Evolutionary conservation across 2,329 filamentous ascomycete species (phyloP).

Genomic region (Biscogniauxia sp.): DNA sequence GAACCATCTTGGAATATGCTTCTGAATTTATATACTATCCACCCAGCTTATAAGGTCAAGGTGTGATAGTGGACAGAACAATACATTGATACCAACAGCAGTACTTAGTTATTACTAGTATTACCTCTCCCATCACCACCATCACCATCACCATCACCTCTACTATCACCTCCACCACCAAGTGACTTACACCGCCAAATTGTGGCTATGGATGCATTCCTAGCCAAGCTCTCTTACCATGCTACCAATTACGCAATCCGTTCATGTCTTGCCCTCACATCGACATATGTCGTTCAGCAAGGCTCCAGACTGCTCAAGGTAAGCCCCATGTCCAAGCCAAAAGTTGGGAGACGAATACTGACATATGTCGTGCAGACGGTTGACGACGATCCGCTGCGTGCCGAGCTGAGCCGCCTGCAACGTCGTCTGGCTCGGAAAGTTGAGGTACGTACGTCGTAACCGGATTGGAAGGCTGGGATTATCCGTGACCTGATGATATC

Average conservation of each 20-base stretch:
- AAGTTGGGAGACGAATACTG: background rate
- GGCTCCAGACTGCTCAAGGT: constrained; percentile 71
- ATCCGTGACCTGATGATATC: background rate
- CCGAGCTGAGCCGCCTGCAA: constrained; percentile 70
- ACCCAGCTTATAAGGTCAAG: too few relatives aligned
- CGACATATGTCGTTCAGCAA: constrained; percentile 80
- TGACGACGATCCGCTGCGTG: constrained; percentile 64
- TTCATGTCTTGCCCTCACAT: constrained; percentile 82
- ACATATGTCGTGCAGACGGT: constrained; percentile 49
- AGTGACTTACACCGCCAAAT: constrained; percentile 3
- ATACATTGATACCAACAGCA: too few relatives aligned
- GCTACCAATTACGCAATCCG: constrained; percentile 91
- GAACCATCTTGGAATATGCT: background rate
- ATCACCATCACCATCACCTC: background rate
- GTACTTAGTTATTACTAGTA: too few relatives aligned
- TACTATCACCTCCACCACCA: too few relatives aligned
- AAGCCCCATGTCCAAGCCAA: background rate
- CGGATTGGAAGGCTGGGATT: too few relatives aligned
- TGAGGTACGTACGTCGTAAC: constrained; percentile 51
- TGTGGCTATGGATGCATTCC: constrained; percentile 66
- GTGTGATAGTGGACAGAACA: too few relatives aligned
- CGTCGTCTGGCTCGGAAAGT: constrained; percentile 81
- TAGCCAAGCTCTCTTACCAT: constrained; percentile 57
- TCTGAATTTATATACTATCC: background rate
- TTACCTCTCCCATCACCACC: background rate